phyloP scores from a whole-genome alignment of 139 green algal genomes.

The Pedinophyceae sp. region DNA sequence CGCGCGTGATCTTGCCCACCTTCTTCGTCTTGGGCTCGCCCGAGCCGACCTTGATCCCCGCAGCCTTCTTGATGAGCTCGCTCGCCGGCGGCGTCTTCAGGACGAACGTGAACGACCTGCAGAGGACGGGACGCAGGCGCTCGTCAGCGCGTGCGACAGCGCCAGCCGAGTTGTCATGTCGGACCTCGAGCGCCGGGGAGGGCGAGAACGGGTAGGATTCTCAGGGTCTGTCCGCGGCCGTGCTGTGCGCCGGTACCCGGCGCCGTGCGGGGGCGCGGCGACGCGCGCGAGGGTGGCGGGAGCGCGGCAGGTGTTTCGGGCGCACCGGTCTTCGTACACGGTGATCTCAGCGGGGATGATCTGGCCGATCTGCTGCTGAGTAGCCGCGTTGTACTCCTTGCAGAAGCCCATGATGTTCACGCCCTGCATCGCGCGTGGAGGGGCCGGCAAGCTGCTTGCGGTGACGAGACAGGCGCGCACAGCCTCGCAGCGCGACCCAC shows the following conservation, averaged over 20 bases:
- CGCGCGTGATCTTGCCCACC: constrained; percentile 76
- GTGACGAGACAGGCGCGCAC: no score
- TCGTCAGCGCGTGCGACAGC: no score
- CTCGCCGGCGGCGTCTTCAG: constrained; percentile 95
- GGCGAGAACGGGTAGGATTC: no score
- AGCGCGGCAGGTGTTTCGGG: no score
- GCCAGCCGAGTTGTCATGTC: no score
- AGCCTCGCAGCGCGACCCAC: no score
- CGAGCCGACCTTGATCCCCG: constrained; percentile 63
- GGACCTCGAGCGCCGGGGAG: no score
- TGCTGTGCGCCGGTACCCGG: constrained; percentile 2
- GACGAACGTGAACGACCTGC: constrained; percentile 95
- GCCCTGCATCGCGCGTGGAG: constrained; percentile 70
- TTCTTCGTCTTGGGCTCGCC: constrained; percentile 55
- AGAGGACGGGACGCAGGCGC: no score
- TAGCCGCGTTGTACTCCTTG: constrained; percentile 99
- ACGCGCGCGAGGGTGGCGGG: no score
- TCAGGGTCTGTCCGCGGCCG: no score
- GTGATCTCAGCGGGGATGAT: constrained; percentile 99
- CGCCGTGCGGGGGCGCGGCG: no score
- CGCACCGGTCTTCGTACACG: constrained; percentile 70
- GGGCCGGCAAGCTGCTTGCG: no score
- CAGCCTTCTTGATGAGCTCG: constrained; percentile 87
- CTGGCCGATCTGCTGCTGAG: constrained; percentile 79
- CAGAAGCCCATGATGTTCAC: constrained; percentile 99